phyloP scores from a whole-genome alignment of 768 basidiomycete species.

The Russula dissimulans region DNA sequence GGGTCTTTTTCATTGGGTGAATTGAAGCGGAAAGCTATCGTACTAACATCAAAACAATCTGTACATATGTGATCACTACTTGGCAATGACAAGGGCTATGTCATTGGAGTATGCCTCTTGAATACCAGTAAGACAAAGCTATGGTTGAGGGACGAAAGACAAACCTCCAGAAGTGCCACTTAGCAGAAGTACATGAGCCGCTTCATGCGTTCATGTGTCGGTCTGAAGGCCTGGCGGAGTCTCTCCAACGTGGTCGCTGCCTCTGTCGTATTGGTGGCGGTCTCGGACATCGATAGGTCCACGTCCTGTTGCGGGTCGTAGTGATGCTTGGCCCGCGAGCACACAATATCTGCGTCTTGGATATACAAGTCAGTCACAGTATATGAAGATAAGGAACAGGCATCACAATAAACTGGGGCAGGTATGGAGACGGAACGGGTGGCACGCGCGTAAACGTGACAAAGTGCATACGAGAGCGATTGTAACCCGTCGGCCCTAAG shows the following conservation, averaged over 20 bases:
- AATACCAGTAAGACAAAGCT: background rate
- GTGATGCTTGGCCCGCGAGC: constrained; percentile 72
- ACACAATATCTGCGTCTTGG: constrained; percentile 68
- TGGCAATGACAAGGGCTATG: background rate
- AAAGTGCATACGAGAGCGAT: constrained; percentile 60
- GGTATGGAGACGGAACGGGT: constrained; percentile 79
- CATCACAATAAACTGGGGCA: constrained; percentile 72
- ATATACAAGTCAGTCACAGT: background rate
- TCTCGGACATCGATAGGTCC: constrained; percentile 53
- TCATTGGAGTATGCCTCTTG: background rate
- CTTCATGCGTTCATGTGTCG: constrained; percentile 42
- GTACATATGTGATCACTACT: background rate
- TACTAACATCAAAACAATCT: background rate
- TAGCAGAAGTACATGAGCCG: constrained; percentile 31
- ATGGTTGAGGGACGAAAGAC: background rate
- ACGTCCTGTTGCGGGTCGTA: constrained; percentile 54
- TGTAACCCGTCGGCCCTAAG: constrained; percentile 59
- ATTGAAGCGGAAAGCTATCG: background rate
- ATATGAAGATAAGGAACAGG: background rate
- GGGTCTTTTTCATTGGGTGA: too few species aligned
- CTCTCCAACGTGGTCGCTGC: constrained; percentile 31
- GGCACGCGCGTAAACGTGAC: constrained; percentile 73
- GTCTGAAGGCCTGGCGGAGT: constrained; percentile 47
- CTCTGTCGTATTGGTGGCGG: constrained; percentile 30
- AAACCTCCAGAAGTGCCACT: background rate